Evolutionary conservation across 148 eudicot genomes (phyloP).

Genomic region (Amaranthus hypochondriacus): DNA sequence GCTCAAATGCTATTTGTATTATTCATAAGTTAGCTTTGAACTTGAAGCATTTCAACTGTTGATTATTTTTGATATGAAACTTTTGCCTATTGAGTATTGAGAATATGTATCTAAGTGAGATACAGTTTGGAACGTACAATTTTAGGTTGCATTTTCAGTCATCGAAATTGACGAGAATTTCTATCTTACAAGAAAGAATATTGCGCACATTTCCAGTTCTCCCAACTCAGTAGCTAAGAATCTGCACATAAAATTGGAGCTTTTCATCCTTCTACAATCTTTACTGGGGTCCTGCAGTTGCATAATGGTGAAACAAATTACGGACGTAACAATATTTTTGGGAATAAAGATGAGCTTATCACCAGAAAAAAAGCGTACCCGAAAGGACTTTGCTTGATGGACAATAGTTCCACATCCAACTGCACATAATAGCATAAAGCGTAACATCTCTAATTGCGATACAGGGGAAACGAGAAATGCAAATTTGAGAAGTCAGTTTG

Average conservation of each 20-base stretch:
- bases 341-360: neutral
- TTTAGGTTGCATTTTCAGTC: no score
- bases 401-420: slow-evolving; percentile 66
- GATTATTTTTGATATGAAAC: neutral
- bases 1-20: neutral
- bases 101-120: no score
- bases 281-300: slow-evolving; percentile 58
- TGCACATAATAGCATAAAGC: slow-evolving; percentile 28
- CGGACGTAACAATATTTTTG: neutral
- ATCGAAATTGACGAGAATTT: neutral
- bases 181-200: neutral
- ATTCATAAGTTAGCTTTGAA: neutral
- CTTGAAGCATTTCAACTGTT: neutral
- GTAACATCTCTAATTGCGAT: neutral
- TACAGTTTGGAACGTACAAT: no score
- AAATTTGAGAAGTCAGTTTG: neutral
- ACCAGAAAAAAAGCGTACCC: slow-evolving; percentile 39
- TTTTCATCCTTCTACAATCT: slow-evolving; percentile 60
- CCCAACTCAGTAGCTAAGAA: neutral
- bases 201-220: neutral
- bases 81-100: no score
- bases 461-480: neutral
- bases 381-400: slow-evolving; percentile 74
- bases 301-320: neutral
- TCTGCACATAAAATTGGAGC: slow-evolving; percentile 4